These are phyloP conservation scores for Aureobasidium musti DNA, from an alignment of 2,329 filamentous ascomycete species.

Conservation along the genomic window DNA sequence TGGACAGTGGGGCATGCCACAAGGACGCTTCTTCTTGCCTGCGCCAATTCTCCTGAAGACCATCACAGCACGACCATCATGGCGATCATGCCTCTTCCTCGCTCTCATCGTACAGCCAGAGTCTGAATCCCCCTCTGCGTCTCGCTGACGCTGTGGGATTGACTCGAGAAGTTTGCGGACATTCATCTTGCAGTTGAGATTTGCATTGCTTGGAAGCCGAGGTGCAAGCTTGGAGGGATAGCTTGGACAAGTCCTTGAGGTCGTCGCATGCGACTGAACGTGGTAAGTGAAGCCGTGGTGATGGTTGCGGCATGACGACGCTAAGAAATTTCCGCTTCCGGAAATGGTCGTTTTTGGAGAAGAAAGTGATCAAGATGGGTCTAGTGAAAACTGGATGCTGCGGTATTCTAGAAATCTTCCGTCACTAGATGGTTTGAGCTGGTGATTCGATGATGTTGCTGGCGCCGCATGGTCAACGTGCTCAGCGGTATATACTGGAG, in stretches of 20 bases:
- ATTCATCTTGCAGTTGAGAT: not conserved
- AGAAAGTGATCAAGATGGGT: not conserved
- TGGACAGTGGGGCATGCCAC: not conserved
- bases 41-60: not conserved
- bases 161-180: not conserved
- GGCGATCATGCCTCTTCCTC: not conserved
- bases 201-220: not conserved
- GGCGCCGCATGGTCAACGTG: not conserved
- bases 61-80: not conserved
- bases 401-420: no score
- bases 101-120: not conserved
- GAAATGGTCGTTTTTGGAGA: not conserved
- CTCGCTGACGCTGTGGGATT: not conserved
- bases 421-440: no score
- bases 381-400: not conserved
- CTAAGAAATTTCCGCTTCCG: slow-evolving; percentile 2
- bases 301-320: not conserved
- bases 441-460: not conserved
- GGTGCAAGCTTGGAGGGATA: not conserved
- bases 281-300: not conserved
- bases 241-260: not conserved
- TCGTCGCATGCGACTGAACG: not conserved
- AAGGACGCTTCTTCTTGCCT: not conserved
- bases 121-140: not conserved
- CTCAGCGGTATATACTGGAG: not conserved